These are phyloP conservation scores for Crithidia expoeki DNA, from an alignment of 208 protist genomes.

Conservation along the genomic window DNA sequence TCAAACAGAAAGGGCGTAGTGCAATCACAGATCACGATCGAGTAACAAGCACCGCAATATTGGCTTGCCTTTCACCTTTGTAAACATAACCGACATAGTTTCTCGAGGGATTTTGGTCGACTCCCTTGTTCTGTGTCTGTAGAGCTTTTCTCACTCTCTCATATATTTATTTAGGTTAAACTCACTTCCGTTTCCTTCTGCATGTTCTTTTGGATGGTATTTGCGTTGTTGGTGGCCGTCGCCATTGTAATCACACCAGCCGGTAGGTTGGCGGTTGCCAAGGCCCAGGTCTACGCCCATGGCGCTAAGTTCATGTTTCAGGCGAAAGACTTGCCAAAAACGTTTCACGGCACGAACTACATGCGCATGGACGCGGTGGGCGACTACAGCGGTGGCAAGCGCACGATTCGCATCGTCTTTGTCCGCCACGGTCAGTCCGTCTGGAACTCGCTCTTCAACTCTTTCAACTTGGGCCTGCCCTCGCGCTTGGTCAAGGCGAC, in stretches of 20 bases:
- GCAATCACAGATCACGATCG: no score
- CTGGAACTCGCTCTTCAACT: conserved; percentile 94
- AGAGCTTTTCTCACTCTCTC: no score
- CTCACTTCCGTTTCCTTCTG: conserved; percentile 3
- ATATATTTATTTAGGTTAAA: no score
- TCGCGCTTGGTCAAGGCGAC: conserved; percentile 59
- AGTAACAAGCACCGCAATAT: no score
- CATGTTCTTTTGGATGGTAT: conserved; percentile 83
- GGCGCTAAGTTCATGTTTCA: conserved; percentile 64
- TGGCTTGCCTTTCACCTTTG: no score
- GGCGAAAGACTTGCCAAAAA: conserved; percentile 74
- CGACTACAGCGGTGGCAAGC: conserved; percentile 45
- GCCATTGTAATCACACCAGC: conserved; percentile 47
- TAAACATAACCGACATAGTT: no score
- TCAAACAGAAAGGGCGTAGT: no score
- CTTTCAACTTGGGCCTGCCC: conserved; percentile 58
- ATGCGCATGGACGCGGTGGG: conserved; percentile 46
- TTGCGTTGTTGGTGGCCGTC: conserved; percentile 56
- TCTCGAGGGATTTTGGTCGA: no score
- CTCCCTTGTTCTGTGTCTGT: no score
- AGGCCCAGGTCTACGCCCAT: conserved; percentile 57
- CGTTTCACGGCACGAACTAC: conserved; percentile 73
- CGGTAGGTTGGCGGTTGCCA: conserved; percentile 50
- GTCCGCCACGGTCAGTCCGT: conserved; percentile 92
- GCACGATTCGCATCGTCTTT: conserved; percentile 87